Evolutionary conservation across 495 filamentous ascomycete species (phyloP).

Genomic region (Clohesyomyces aquaticus): DNA sequence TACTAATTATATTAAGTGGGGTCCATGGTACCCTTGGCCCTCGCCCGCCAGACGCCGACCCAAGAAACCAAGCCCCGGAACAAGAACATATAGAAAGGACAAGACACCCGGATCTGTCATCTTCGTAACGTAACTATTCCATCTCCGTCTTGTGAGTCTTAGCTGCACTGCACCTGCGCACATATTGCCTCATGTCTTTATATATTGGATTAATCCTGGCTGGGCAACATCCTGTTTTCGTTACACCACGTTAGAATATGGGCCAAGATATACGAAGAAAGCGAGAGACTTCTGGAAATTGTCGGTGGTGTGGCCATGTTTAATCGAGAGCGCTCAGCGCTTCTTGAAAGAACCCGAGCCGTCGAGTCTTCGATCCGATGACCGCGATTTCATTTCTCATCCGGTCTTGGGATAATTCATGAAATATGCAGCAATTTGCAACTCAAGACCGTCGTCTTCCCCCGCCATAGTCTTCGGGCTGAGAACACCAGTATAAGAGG

Average conservation of each 20-base stretch:
- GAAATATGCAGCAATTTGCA: constrained; percentile 14
- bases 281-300: background rate
- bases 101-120: constrained; percentile 8
- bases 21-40: constrained; percentile 5
- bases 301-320: constrained; percentile 13
- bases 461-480: background rate
- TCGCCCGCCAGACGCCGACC: background rate
- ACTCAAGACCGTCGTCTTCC: background rate
- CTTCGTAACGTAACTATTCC: constrained; percentile 2
- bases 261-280: constrained; percentile 8
- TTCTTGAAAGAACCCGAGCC: too few species aligned
- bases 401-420: constrained; percentile 6
- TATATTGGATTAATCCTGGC: constrained; percentile 15
- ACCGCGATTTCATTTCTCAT: constrained; percentile 25
- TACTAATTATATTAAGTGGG: constrained; percentile 14
- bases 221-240: constrained; percentile 7
- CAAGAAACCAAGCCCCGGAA: constrained; percentile 15
- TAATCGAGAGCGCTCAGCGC: background rate
- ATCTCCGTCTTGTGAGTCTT: constrained; percentile 8
- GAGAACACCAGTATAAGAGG: constrained; percentile 10
- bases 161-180: constrained; percentile 3
- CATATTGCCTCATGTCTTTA: constrained; percentile 7
- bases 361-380: constrained; percentile 18
- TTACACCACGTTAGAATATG: background rate
- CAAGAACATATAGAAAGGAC: constrained; percentile 19